phyloP scores from a whole-genome alignment of 495 filamentous ascomycete genomes.

The Chaetomium cochliodes region DNA sequence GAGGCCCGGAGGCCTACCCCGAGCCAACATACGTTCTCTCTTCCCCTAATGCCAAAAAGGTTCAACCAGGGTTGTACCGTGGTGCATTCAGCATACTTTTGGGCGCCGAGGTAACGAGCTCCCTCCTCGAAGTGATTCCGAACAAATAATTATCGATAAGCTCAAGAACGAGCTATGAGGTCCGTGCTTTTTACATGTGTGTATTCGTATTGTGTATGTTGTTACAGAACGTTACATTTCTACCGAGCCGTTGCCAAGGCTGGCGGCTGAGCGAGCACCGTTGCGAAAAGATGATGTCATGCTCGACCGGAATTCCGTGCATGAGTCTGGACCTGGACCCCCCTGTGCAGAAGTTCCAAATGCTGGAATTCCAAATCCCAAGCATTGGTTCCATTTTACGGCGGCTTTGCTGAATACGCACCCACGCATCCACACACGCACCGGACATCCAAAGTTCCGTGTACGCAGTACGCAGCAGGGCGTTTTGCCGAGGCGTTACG shows the following conservation, averaged over 20 bases:
- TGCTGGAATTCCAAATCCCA: not conserved
- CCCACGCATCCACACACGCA: no score
- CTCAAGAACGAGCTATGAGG: no score
- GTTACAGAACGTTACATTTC: not conserved
- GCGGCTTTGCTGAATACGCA: not conserved
- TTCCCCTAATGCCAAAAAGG: not conserved
- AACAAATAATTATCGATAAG: no score
- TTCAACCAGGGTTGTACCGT: slow-evolving; percentile 19
- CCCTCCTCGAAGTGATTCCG: no score
- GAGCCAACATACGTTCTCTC: slow-evolving; percentile 27
- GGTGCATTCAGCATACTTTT: not conserved
- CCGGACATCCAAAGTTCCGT: not conserved
- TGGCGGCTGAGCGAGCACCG: not conserved
- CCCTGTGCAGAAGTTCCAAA: not conserved
- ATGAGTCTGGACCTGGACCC: not conserved
- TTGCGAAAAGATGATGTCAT: slow-evolving; percentile 8
- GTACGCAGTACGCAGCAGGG: not conserved
- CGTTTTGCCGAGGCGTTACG: not conserved
- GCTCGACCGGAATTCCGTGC: not conserved
- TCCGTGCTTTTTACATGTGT: no score
- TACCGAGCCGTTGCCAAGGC: slow-evolving; percentile 11
- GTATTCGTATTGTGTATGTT: no score
- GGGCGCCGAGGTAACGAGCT: not conserved
- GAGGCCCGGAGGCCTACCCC: slow-evolving; percentile 27
- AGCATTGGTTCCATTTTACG: not conserved